Evolutionary conservation across 257 asterid genomes (phyloP).

Genomic region (Solanum microdontum): DNA sequence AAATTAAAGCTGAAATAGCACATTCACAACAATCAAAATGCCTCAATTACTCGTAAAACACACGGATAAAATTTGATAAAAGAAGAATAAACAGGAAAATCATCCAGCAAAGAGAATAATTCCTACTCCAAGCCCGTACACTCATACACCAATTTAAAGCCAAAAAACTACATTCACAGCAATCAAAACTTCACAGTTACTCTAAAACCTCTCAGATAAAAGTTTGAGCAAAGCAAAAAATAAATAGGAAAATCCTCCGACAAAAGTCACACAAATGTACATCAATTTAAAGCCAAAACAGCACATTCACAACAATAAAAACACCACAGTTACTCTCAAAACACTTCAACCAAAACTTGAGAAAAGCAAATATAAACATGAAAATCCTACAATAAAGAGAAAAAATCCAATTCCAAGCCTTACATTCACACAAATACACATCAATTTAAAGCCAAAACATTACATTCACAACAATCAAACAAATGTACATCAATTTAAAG

Average conservation of each 20-base stretch:
- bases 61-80: neutral
- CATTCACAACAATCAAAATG: neutral
- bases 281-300: neutral
- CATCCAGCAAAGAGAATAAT: neutral
- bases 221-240: neutral
- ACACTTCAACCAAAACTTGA: neutral
- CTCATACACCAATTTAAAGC: neutral
- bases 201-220: neutral
- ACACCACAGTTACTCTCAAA: neutral
- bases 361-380: neutral
- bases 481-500: slow-evolving; percentile 8
- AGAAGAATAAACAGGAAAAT: neutral
- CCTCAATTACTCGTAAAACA: neutral
- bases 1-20: slow-evolving; percentile 1
- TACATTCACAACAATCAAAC: neutral
- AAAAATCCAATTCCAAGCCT: neutral
- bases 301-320: neutral
- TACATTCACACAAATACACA: slow-evolving; percentile 2
- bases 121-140: neutral
- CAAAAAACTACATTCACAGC: neutral
- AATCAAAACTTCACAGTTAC: neutral
- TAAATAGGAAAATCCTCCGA: neutral
- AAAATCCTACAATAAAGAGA: neutral
- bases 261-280: neutral
- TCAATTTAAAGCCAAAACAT: slow-evolving; percentile 1